Conservation (phyloP, 345 rosid genomes). For the Dipteronia sinensis region DNA sequence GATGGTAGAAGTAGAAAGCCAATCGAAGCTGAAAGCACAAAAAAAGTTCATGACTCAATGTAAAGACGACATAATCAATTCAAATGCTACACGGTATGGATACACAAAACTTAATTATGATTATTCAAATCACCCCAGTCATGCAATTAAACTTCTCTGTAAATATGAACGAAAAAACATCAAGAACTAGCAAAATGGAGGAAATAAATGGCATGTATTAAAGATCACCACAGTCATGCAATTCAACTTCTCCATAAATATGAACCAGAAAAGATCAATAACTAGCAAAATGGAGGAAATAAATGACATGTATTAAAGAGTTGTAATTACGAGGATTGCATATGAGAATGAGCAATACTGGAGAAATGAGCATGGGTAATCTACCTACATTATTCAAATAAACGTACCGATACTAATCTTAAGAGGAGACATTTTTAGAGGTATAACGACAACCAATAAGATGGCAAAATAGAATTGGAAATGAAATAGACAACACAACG, state of each 20-base stretch:
- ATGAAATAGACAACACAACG: background rate
- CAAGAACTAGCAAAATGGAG: background rate
- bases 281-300: background rate
- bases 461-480: background rate
- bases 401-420: background rate
- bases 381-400: background rate
- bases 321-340: background rate
- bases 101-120: background rate
- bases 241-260: background rate
- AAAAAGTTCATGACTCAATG: background rate
- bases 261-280: background rate
- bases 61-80: background rate
- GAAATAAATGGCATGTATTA: background rate
- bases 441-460: background rate
- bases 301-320: background rate
- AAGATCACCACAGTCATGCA: background rate
- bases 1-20: background rate
- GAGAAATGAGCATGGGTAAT: background rate
- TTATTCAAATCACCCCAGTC: background rate
- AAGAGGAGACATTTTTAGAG: background rate
- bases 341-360: background rate
- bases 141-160: background rate
- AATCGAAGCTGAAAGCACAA: background rate
- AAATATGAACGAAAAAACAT: background rate
- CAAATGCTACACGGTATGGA: background rate